Conservation (phyloP, 2,329 filamentous ascomycete genomes). For the Aspergillus carbonarius region DNA sequence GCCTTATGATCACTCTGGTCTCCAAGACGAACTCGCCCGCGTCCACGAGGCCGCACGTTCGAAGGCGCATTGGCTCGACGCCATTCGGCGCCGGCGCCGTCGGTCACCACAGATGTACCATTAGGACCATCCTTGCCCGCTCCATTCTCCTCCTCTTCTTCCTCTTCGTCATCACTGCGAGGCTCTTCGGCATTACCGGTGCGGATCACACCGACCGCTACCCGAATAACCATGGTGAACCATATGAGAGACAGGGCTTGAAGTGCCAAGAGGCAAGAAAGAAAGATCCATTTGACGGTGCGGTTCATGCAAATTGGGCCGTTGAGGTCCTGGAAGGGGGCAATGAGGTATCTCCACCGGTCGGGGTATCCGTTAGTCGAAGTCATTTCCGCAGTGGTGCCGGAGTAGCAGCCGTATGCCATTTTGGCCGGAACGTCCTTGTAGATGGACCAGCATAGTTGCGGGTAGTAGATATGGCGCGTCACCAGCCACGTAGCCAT, state of each 20-base stretch:
- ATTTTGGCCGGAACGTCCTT: conserved; percentile 63
- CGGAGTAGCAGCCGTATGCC: conserved; percentile 69
- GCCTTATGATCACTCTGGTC: conserved; percentile 61
- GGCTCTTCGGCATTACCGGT: conserved; percentile 78
- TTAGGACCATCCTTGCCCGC: conserved; percentile 26
- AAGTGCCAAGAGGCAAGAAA: conserved; percentile 72
- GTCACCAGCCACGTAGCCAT: conserved; percentile 80
- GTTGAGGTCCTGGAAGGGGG: conserved; percentile 69
- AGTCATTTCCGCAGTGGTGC: conserved; percentile 39
- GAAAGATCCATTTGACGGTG: conserved; percentile 72
- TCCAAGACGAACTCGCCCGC: conserved; percentile 38
- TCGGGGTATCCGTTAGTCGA: conserved; percentile 37
- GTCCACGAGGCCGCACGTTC: conserved; percentile 35
- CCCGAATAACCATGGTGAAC: conserved; percentile 84
- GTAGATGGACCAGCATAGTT: conserved; percentile 80
- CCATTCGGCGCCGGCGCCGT: conserved; percentile 32
- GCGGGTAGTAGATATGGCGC: conserved; percentile 77
- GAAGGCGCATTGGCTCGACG: conserved; percentile 36
- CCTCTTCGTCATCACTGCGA: conserved; percentile 80
- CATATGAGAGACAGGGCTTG: conserved; percentile 80
- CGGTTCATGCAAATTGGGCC: conserved; percentile 79
- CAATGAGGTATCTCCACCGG: conserved; percentile 63
- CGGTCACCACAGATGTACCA: conserved; percentile 22
- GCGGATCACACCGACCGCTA: conserved; percentile 75
- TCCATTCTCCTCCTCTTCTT: conserved; percentile 49